Evolutionary conservation across 768 basidiomycete species (phyloP).

Genomic region (Crucibulum laeve): DNA sequence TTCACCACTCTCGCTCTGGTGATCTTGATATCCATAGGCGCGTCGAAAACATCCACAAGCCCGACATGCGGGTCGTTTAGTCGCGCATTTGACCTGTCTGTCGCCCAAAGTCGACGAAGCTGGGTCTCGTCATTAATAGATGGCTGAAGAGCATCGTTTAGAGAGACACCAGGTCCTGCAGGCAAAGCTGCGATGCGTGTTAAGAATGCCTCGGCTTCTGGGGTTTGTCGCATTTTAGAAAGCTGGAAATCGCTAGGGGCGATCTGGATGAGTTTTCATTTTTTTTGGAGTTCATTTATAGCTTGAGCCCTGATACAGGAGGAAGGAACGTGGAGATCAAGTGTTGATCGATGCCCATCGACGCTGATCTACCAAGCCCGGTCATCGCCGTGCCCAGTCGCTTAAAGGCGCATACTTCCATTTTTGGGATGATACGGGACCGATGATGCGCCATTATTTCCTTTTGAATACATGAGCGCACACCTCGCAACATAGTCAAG

Average conservation of each 20-base stretch:
- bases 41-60: constrained; percentile 55
- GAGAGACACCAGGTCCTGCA: constrained; percentile 11
- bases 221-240: constrained; percentile 14
- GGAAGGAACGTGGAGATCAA: too few relatives aligned
- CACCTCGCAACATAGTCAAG: too few relatives aligned
- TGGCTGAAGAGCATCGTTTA: constrained; percentile 32
- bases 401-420: too few relatives aligned
- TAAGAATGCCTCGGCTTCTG: constrained; percentile 19
- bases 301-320: neutral
- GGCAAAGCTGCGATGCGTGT: constrained; percentile 16
- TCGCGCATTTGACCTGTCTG: constrained; percentile 39
- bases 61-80: constrained; percentile 49
- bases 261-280: neutral
- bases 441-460: too few relatives aligned
- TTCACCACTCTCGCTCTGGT: constrained; percentile 46
- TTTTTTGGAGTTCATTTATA: neutral
- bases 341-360: too few relatives aligned
- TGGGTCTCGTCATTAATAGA: constrained; percentile 54
- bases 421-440: too few relatives aligned
- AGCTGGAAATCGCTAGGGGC: neutral
- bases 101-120: constrained; percentile 52
- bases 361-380: too few relatives aligned
- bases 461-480: too few relatives aligned
- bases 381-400: too few relatives aligned
- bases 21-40: constrained; percentile 41